A percentile compares a stretch with the other conserved stretches of the same genome.
Conservation (phyloP, 305 asterid genomes). For the Caryopteris hybrid region DNA sequence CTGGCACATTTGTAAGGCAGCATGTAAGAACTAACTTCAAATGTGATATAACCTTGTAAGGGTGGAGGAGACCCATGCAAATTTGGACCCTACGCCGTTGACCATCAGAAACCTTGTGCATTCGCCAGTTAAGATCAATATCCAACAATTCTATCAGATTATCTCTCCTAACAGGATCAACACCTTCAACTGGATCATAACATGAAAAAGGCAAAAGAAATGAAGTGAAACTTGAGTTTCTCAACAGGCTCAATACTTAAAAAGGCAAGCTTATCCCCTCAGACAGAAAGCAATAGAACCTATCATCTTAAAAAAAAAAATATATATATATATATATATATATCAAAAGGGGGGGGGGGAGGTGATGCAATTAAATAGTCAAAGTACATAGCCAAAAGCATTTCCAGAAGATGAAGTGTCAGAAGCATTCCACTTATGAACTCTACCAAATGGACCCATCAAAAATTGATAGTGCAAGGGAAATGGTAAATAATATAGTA, state of each 20-base stretch:
- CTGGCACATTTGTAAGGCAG: neutral
- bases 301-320: neutral
- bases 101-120: conserved; percentile 99
- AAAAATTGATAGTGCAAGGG: neutral
- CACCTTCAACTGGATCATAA: conserved; percentile 79
- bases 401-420: neutral
- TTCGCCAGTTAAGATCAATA: conserved; percentile 88
- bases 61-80: conserved; percentile 98
- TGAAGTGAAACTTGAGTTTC: neutral
- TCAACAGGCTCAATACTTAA: conserved; percentile 7
- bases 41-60: conserved; percentile 57
- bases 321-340: no score
- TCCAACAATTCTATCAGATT: conserved; percentile 81
- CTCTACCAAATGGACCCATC: conserved; percentile 4
- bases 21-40: neutral
- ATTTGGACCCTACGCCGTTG: conserved; percentile 97
- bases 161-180: conserved; percentile 82
- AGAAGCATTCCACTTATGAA: neutral
- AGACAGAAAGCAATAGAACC: neutral
- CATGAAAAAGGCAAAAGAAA: conserved; percentile 11
- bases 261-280: conserved; percentile 2
- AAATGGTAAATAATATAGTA: neutral
- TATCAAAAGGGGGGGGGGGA: no score
- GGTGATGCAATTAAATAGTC: neutral
- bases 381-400: neutral